Evolutionary conservation across 2,329 filamentous ascomycete genomes (phyloP).

Genomic region (Scortechinia acanthostroma): DNA sequence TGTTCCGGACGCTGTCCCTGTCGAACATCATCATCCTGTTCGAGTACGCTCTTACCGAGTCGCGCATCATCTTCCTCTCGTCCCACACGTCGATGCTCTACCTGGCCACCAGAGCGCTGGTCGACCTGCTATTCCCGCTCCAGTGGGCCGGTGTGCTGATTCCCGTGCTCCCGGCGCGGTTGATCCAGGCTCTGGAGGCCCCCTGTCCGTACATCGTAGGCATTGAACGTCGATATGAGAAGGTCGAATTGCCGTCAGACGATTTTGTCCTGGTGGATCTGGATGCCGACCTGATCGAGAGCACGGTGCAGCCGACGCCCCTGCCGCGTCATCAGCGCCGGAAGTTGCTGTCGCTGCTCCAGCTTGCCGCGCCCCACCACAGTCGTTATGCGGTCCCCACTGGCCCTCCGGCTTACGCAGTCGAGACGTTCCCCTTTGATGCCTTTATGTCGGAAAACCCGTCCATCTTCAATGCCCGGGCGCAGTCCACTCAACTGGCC

Average conservation of each 20-base stretch:
- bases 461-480: conserved; percentile 68
- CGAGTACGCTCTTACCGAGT: conserved; percentile 87
- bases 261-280: conserved; percentile 93
- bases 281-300: conserved; percentile 83
- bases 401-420: conserved; percentile 86
- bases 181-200: conserved; percentile 85
- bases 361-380: conserved; percentile 84
- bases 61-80: conserved; percentile 89
- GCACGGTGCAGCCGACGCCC: conserved; percentile 68
- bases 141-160: conserved; percentile 94
- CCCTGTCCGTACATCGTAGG: conserved; percentile 96
- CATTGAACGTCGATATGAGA: conserved; percentile 85
- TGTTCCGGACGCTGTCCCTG: conserved; percentile 83
- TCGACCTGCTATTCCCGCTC: conserved; percentile 78
- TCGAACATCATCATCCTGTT: conserved; percentile 88
- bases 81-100: conserved; percentile 96
- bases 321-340: conserved; percentile 83
- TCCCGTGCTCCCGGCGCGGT: conserved; percentile 76
- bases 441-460: conserved; percentile 82
- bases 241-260: conserved; percentile 79
- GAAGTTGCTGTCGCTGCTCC: conserved; percentile 81
- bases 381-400: conserved; percentile 76
- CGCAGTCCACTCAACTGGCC: conserved; percentile 66
- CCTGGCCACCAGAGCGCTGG: conserved; percentile 80
- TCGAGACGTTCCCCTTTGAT: conserved; percentile 87